Evolutionary conservation across 2,329 filamentous ascomycete genomes (phyloP), one percentile per base, ranked within the genome.

Genomic region (Penicillium griseofulvum): DNA sequence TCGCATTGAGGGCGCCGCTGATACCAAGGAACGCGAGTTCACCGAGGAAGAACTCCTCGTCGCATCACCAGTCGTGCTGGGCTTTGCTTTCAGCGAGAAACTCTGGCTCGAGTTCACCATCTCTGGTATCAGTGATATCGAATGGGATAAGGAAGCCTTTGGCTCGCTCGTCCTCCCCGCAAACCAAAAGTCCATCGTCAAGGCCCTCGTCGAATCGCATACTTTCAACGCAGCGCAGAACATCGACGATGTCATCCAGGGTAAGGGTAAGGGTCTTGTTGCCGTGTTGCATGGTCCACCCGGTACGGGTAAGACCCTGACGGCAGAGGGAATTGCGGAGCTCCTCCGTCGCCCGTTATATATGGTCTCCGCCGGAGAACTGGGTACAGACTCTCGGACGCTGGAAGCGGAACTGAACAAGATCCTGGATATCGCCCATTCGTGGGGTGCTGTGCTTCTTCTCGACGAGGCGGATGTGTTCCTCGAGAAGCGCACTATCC

Each of bases 31-130:
- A 37, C 81, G 80, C 1, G 78, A 83, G 19, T 92, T 94, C 69
- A 88, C 82, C 0, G 89, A 94, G 46, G 90, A 95, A 58, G 89
- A 96, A 63, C 87, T 94, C 24, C 78, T 96, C 6, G 87, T 95
- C 46, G 87, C 91, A 2, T 93, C 89, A 2, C 88, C 91, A 0
- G 86, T 95, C 0, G 89, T 96, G 0, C 81, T 95, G 1, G 92
- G 91, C 0, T 96, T 96, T 65, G 85, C 90, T 0, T 95, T 96
- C 70, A 85, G 84, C 1, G 90, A 96, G 73, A 96, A 96, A 74
- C 79, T 90, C 10, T 97, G 91, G 92, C 82, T 96, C 0, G 90
- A 96, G 70, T 91, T 96, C 65, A 87, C 86, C 0, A 87, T 97
- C 19, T 89, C 88, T 0, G 86, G 87, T 0, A 82, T 96, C 58